Base-by-base conservation (phyloP, 169 alveolate genomes). In the Plasmodium chabaudi region DNA sequence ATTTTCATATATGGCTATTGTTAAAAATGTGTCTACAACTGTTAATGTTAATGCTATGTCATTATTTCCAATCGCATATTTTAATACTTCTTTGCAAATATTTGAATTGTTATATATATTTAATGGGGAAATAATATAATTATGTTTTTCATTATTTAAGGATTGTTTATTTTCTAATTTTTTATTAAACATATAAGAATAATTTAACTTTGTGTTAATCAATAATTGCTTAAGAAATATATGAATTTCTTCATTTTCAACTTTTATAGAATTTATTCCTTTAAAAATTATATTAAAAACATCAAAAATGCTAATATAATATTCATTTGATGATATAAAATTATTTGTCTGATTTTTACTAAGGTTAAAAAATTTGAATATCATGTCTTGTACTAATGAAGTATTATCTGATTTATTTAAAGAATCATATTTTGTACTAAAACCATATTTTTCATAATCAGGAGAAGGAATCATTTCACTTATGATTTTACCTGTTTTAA, bases 391-490 rank as follows among this genome's bases (percentile, higher is more conserved):
- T 46, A 86, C 25, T 46, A 86, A 19, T 49, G 91, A 23, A 44
- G 87, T 49, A 57, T 86, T 87, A 61, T 60, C 88, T 44, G 60
- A 15, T 19, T 59, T 86, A 60, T 53, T 70, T 59, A 39, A 61
- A 70, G 23, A 47, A 59, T 34, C 53, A 17, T 39, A 47, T 69
- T 70, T 59, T 12, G 57, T 57, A 2, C 9, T 63, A 42, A 87
- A 47, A 65, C 73, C 69, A 44, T 86, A 86, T 65, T 86, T 86
- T 70, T 69, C 91, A 70, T 86, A 86, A 57, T 86, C 51, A 12
- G 91, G 91, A 51, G 91, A 86, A 19, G 91, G 91, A 34, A 86
- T 47, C 91, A 86, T 86, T 69, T 56, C 91, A 25, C 87, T 86
- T 23, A 57, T 51, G 23, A 86, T 70, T 86, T 86, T 86, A n/a